phyloP scores from a whole-genome alignment of 257 asterid genomes.

The Primulina huaijiensis region DNA sequence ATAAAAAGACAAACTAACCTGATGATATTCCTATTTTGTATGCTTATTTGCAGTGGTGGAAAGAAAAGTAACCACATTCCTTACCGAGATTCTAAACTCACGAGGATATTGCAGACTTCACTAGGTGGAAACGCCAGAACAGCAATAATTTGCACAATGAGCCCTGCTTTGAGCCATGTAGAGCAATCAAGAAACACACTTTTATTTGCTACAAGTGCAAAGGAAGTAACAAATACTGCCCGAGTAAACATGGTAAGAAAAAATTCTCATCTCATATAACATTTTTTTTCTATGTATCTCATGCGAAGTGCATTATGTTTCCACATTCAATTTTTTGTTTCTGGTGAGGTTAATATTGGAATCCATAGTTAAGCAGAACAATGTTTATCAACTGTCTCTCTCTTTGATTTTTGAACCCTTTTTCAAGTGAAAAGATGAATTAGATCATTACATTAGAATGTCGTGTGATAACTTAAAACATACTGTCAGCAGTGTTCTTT shows the following conservation, averaged over 20 bases:
- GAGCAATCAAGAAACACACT: constrained; percentile 93
- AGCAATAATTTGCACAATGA: constrained; percentile 90
- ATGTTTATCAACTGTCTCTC: constrained; percentile 6
- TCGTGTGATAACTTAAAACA: not conserved
- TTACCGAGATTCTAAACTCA: constrained; percentile 84
- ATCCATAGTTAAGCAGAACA: constrained; percentile 4
- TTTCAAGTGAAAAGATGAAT: not conserved
- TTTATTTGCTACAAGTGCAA: constrained; percentile 86
- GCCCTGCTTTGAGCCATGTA: constrained; percentile 92
- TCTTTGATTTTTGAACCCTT: not conserved
- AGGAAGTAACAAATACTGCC: constrained; percentile 85
- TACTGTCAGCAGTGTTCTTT: no score
- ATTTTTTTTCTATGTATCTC: not conserved
- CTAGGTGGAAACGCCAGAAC: constrained; percentile 98
- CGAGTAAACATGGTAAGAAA: constrained; percentile 88
- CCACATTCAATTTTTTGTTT: not conserved
- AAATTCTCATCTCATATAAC: constrained; percentile 1
- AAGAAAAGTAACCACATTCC: constrained; percentile 78
- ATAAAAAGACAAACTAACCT: not conserved
- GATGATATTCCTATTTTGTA: constrained; percentile 2
- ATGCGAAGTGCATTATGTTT: not conserved
- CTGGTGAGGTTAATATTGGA: constrained; percentile 4
- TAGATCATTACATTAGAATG: not conserved
- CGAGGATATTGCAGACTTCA: constrained; percentile 87
- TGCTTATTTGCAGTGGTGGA: constrained; percentile 57